A percentile compares a stretch with the other conserved stretches of the same genome.
Conservation (phyloP, 2,329 filamentous ascomycete species). For the Daldinia sp. region DNA sequence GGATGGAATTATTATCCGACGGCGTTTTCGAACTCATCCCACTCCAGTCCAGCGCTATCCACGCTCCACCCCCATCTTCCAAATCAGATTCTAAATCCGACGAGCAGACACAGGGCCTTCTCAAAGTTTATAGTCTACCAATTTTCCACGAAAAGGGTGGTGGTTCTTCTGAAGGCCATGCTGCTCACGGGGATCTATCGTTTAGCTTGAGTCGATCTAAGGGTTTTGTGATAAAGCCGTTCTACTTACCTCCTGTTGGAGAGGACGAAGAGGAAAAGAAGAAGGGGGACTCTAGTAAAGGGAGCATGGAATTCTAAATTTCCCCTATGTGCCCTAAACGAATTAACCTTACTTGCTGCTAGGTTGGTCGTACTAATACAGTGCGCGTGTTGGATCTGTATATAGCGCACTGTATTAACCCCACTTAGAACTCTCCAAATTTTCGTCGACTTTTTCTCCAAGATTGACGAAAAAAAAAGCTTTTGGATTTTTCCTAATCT, state of each 20-base stretch:
- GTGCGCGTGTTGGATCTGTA: neutral
- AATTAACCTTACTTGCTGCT: neutral
- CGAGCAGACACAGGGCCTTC: conserved; percentile 84
- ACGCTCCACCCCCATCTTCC: conserved; percentile 59
- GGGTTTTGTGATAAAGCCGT: conserved; percentile 86
- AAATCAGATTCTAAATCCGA: conserved; percentile 62
- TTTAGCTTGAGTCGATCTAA: conserved; percentile 84
- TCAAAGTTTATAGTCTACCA: conserved; percentile 83
- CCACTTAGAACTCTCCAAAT: conserved; percentile 30
- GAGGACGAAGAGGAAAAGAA: conserved; percentile 64
- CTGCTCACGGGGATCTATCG: conserved; percentile 83
- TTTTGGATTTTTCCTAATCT: conserved; percentile 23
- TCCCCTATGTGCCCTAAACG: neutral
- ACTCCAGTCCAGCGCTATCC: conserved; percentile 66
- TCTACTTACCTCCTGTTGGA: conserved; percentile 86
- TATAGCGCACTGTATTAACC: neutral
- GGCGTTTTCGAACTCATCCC: conserved; percentile 86
- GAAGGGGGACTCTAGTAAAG: conserved; percentile 65
- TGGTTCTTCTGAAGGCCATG: conserved; percentile 71
- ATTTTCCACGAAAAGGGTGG: conserved; percentile 89
- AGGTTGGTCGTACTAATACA: conserved; percentile 3
- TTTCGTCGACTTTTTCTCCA: conserved; percentile 30
- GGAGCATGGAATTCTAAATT: conserved; percentile 77
- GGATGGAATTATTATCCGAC: conserved; percentile 86
- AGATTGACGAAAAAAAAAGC: conserved; percentile 15